Evolutionary conservation across 192 early-diverging fungal genomes (phyloP).

Genomic region (Mortierella alpina): DNA sequence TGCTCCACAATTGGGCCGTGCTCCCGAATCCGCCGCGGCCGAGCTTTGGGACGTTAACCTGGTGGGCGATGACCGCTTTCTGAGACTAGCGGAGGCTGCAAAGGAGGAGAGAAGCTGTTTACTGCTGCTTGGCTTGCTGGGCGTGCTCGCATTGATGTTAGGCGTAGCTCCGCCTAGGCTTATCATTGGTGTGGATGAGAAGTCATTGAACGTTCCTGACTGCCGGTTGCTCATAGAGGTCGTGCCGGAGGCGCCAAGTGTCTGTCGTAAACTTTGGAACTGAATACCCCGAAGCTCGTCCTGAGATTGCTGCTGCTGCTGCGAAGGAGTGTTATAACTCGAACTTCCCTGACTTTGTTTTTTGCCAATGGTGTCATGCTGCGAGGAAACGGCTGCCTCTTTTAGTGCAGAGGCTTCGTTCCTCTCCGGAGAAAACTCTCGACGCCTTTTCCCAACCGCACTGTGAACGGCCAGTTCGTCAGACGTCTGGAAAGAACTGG

Average conservation of each 20-base stretch:
- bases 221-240: not conserved
- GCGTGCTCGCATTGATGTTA: not conserved
- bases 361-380: not conserved
- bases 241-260: conserved; percentile 4
- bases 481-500: too few relatives aligned
- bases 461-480: too few relatives aligned
- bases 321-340: not conserved
- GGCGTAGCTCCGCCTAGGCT: conserved; percentile 12
- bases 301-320: not conserved
- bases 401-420: not conserved
- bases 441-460: too few relatives aligned
- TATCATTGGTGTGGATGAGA: not conserved
- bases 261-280: conserved; percentile 34
- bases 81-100: conserved; percentile 27
- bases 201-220: not conserved
- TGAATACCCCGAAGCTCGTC: conserved; percentile 5
- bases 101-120: conserved; percentile 18
- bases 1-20: not conserved
- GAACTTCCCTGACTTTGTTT: not conserved
- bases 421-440: too few relatives aligned
- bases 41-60: not conserved
- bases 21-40: too few relatives aligned
- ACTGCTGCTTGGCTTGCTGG: not conserved
- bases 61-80: conserved; percentile 16
- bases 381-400: not conserved